Conservation (phyloP, 495 filamentous ascomycete genomes). For the Penicillium waksmanii region DNA sequence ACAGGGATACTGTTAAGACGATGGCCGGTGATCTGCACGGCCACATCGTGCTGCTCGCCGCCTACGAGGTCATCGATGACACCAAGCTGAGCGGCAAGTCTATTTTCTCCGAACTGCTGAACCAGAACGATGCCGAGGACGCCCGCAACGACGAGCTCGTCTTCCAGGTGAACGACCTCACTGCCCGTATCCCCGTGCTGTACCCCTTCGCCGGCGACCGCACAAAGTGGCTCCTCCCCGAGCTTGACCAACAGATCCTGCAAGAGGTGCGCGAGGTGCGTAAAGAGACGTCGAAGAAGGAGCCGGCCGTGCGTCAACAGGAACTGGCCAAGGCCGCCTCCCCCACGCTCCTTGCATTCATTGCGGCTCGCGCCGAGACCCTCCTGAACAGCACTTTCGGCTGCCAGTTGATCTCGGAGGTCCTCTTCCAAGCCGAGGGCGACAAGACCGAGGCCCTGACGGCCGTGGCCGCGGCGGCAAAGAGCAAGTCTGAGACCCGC, state of each 20-base stretch:
- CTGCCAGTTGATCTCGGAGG: conserved; percentile 82
- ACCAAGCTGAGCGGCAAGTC: conserved; percentile 84
- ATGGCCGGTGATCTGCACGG: conserved; percentile 80
- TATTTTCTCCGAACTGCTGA: conserved; percentile 80
- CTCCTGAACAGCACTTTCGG: conserved; percentile 78
- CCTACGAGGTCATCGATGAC: conserved; percentile 91
- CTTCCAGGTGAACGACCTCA: conserved; percentile 65
- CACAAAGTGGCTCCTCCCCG: conserved; percentile 69
- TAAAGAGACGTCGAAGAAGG: conserved; percentile 87
- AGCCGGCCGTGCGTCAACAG: conserved; percentile 69
- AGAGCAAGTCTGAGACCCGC: conserved; percentile 59
- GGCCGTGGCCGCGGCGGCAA: conserved; percentile 71
- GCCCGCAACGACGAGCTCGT: conserved; percentile 62
- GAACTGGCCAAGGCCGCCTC: conserved; percentile 68
- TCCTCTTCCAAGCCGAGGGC: conserved; percentile 73
- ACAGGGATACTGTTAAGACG: conserved; percentile 80
- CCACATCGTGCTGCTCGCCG: conserved; percentile 79
- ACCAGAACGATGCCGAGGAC: conserved; percentile 62
- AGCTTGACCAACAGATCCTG: conserved; percentile 64
- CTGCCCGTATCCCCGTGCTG: conserved; percentile 77
- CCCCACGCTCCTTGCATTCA: conserved; percentile 68
- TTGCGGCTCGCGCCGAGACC: conserved; percentile 65
- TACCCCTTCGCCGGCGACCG: conserved; percentile 78
- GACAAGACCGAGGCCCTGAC: conserved; percentile 70
- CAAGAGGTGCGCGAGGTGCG: conserved; percentile 76